phyloP scores from a whole-genome alignment of 2,329 filamentous ascomycete species.

The Calonectria crousiana region DNA sequence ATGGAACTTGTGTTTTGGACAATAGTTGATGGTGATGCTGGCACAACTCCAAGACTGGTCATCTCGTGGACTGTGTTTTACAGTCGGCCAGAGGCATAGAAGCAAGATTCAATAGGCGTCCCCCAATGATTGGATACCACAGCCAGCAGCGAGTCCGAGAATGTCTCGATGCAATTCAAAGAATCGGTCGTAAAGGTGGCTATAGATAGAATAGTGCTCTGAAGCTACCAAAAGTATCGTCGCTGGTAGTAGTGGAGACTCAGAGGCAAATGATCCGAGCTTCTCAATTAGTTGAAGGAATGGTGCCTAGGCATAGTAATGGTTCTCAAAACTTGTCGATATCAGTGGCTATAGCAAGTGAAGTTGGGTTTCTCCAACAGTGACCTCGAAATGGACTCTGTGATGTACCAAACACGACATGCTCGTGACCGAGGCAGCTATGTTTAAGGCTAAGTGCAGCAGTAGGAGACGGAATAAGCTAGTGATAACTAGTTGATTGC shows the following conservation, averaged over 20 bases:
- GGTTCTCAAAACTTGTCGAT: neutral
- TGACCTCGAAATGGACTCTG: neutral
- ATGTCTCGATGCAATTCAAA: neutral
- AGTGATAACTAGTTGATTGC: too few relatives aligned
- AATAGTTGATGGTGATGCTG: neutral
- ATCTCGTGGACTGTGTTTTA: neutral
- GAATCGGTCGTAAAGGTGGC: neutral
- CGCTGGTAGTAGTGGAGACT: neutral
- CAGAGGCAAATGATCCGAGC: neutral
- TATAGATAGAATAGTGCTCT: neutral
- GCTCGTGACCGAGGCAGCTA: too few relatives aligned
- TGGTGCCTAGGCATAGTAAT: neutral
- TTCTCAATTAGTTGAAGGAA: neutral
- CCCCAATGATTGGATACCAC: neutral
- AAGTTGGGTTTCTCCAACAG: neutral
- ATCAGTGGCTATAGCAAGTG: neutral
- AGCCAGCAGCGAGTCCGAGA: neutral
- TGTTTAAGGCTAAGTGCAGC: neutral
- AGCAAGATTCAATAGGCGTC: neutral
- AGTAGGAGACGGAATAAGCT: too few relatives aligned
- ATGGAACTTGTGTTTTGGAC: neutral
- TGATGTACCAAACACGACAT: neutral
- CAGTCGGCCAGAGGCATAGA: neutral
- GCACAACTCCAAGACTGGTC: neutral
- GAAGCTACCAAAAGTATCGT: neutral